phyloP scores from a whole-genome alignment of 2,329 filamentous ascomycete species.

The Fusarium phyllophilum region DNA sequence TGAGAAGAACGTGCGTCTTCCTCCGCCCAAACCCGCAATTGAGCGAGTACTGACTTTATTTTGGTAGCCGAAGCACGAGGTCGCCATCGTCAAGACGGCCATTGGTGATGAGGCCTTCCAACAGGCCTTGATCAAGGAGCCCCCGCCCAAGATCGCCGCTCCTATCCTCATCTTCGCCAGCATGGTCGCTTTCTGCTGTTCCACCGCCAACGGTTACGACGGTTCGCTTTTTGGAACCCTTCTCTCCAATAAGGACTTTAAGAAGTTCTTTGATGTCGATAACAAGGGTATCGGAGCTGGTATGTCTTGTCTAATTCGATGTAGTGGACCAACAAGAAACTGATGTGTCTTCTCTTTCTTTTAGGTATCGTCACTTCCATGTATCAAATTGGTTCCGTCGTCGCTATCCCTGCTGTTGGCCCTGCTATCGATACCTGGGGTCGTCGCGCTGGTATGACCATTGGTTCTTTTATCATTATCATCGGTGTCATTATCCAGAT shows the following conservation, averaged over 20 bases:
- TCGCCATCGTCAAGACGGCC: constrained; percentile 35
- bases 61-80: constrained; percentile 8
- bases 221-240: constrained; percentile 63
- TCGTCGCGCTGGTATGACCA: constrained; percentile 58
- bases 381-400: constrained; percentile 62
- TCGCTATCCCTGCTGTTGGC: constrained; percentile 60
- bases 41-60: not conserved
- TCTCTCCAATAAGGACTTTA: constrained; percentile 58
- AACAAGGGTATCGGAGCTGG: constrained; percentile 41
- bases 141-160: constrained; percentile 32
- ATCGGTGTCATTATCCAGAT: constrained; percentile 58
- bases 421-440: constrained; percentile 60
- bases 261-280: constrained; percentile 55
- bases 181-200: constrained; percentile 45
- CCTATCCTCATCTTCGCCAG: constrained; percentile 38
- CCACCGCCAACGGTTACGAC: constrained; percentile 52
- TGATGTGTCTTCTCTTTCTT: too few species aligned
- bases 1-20: constrained; percentile 24
- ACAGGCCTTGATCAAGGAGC: constrained; percentile 46
- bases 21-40: rapidly evolving
- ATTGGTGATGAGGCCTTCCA: constrained; percentile 44
- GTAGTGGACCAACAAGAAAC: too few species aligned
- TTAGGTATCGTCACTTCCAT: constrained; percentile 49
- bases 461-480: constrained; percentile 56
- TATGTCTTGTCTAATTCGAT: not conserved